Base-by-base conservation (phyloP, 2,329 filamentous ascomycete genomes). In the Tricladium varicosporioides region DNA sequence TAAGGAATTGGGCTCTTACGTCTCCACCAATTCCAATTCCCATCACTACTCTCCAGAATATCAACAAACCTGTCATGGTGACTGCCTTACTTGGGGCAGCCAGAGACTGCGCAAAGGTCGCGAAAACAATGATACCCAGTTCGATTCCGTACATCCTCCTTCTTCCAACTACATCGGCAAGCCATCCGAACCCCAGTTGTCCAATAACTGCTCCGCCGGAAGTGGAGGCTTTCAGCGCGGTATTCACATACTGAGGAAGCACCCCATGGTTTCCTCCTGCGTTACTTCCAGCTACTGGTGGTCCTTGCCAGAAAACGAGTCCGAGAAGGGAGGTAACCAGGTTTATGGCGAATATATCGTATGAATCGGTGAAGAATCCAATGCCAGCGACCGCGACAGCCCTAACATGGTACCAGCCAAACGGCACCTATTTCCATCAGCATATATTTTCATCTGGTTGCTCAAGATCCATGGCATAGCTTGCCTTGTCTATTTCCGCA, bases 331-430 rank as follows among this genome's bases (percentile, higher is more conserved):
- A 43, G 10, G 67, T 69, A 5, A 69, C 64, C 36, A 70, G 60
- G 51, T 67, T 67, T 33, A 70, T 66, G 31, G 68, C 66, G 46
- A 70, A 70, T 27, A 27, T 27, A 69, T 89, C 86, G 74, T 92
- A 93, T 42, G 88, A 88, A 70, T 93, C 91, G 14, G 90, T 93
- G 74, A 94, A 94, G 83, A 95, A 94, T 65, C 90, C 91, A 60
- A 93, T 87, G 66, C 91, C 90, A 31, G 89, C 89, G 19, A 93
- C 89, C 7, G 89, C 75, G 53, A 89, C 82, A 57, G 89, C 87
- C 43, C 89, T 83, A 57, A 92, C 83, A 69, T 94, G 90, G 70
- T 91, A 91, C 89, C 89, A 93, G 67, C 89, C 87, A 60, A 93
- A 92, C 2, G 86, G 86, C 4, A 27, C 22, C 22, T 27, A 7